Percentiles rank a stretch among this genome's conserved stretches.
phyloP scores from a whole-genome alignment of 176 grass and related monocot species.

The Oryza meridionalis region DNA sequence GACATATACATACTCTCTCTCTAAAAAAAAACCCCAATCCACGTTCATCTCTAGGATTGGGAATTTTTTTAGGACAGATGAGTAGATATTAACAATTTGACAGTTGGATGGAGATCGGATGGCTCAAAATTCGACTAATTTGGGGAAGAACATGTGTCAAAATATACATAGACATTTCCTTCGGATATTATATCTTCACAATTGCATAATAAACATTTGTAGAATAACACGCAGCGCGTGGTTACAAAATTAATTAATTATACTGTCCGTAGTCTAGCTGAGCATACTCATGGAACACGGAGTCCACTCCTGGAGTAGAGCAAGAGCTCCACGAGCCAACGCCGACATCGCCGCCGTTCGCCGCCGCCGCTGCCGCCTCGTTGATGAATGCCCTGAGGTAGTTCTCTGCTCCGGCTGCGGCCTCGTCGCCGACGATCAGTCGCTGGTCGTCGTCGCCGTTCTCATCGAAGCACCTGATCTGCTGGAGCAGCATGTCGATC shows the following conservation, averaged over 20 bases:
- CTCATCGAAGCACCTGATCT: constrained; percentile 44
- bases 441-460: not conserved
- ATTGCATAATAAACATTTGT: not conserved
- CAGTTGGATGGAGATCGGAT: not conserved
- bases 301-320: constrained; percentile 50
- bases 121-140: not conserved
- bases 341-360: not conserved
- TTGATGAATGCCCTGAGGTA: not conserved
- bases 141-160: not conserved
- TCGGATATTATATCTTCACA: not conserved
- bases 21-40: no score
- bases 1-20: no score
- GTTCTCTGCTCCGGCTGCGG: not conserved
- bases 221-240: not conserved
- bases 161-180: not conserved
- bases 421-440: not conserved
- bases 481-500: constrained; percentile 61
- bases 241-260: not conserved
- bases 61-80: no score
- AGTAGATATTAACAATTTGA: not conserved
- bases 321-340: constrained; percentile 52
- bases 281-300: constrained; percentile 43
- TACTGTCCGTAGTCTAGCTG: constrained; percentile 38
- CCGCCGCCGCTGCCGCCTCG: not conserved
- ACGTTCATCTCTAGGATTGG: no score